Percentiles rank a stretch among this genome's conserved stretches.
These are phyloP conservation scores for Neopestalotiopsis clavispora DNA, from an alignment of 2,329 filamentous ascomycete genomes.

Conservation along the genomic window DNA sequence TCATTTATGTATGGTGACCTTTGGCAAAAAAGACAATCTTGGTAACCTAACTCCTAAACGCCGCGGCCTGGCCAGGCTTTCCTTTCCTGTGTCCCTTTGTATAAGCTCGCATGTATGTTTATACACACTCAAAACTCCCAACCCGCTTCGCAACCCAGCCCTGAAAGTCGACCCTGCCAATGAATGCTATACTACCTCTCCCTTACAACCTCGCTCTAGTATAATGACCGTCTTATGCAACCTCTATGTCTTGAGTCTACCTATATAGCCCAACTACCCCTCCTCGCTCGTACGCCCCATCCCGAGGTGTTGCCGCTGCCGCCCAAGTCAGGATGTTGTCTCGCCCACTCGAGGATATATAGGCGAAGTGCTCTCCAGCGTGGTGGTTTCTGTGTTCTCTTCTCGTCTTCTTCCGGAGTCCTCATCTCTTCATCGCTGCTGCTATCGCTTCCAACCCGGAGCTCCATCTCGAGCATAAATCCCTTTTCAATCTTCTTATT, in stretches of 20 bases:
- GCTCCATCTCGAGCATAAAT: slow-evolving; percentile 68
- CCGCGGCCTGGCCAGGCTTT: background rate
- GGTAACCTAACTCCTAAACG: background rate
- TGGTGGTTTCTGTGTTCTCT: slow-evolving; percentile 54
- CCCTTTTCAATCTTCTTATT: slow-evolving; percentile 63
- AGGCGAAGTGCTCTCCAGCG: slow-evolving; percentile 83
- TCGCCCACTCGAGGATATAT: slow-evolving; percentile 89
- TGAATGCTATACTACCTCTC: background rate
- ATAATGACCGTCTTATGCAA: slow-evolving; percentile 8
- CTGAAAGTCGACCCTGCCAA: background rate
- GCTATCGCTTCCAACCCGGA: slow-evolving; percentile 30
- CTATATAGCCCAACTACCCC: slow-evolving; percentile 76
- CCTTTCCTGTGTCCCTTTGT: background rate
- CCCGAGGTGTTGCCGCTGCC: slow-evolving; percentile 61
- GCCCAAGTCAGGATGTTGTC: slow-evolving; percentile 78
- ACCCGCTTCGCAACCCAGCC: background rate
- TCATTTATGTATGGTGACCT: background rate
- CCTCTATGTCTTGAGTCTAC: background rate
- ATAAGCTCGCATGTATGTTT: background rate
- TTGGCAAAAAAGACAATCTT: background rate
- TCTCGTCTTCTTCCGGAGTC: slow-evolving; percentile 44
- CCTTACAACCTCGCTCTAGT: background rate
- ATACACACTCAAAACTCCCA: background rate
- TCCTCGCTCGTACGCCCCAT: slow-evolving; percentile 71
- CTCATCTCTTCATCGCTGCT: slow-evolving; percentile 33